phyloP scores from a whole-genome alignment of 306 rosid genomes.

The Ziziphus jujuba region DNA sequence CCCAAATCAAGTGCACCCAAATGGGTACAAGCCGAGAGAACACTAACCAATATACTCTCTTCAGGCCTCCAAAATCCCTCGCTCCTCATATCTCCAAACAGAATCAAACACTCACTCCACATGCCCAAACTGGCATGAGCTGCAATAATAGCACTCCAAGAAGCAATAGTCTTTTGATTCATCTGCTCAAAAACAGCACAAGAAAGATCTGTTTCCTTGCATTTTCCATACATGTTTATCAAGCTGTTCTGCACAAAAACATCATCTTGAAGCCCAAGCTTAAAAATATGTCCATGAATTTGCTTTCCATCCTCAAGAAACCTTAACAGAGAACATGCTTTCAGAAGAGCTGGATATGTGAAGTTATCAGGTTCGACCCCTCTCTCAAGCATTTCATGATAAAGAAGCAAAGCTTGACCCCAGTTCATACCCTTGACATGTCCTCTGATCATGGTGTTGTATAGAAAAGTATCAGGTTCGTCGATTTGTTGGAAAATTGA shows the following conservation, averaged over 20 bases:
- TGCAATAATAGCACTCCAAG: constrained; percentile 86
- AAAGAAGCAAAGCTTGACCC: constrained; percentile 53
- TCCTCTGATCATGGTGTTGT: constrained; percentile 74
- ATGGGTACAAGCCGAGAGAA: constrained; percentile 81
- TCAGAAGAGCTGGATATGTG: constrained; percentile 67
- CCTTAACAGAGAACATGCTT: constrained; percentile 61
- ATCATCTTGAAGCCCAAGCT: constrained; percentile 65
- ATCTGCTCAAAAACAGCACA: constrained; percentile 49
- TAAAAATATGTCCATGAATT: constrained; percentile 63
- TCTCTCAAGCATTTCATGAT: constrained; percentile 55
- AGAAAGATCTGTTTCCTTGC: constrained; percentile 41
- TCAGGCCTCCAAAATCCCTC: constrained; percentile 67
- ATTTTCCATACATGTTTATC: constrained; percentile 78
- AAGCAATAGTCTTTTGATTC: constrained; percentile 60
- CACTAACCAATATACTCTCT: constrained; percentile 72
- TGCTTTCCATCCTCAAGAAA: constrained; percentile 57
- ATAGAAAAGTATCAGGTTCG: constrained; percentile 66
- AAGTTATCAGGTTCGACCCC: constrained; percentile 71
- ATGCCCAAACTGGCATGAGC: constrained; percentile 62
- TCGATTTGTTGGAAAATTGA: constrained; percentile 65
- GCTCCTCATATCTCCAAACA: constrained; percentile 61
- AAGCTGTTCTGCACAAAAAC: constrained; percentile 73
- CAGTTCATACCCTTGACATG: constrained; percentile 44
- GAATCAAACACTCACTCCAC: constrained; percentile 71
- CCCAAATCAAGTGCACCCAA: constrained; percentile 72